Conservation (phyloP, 805 yeast species). For the Zygosaccharomyces lentus region DNA sequence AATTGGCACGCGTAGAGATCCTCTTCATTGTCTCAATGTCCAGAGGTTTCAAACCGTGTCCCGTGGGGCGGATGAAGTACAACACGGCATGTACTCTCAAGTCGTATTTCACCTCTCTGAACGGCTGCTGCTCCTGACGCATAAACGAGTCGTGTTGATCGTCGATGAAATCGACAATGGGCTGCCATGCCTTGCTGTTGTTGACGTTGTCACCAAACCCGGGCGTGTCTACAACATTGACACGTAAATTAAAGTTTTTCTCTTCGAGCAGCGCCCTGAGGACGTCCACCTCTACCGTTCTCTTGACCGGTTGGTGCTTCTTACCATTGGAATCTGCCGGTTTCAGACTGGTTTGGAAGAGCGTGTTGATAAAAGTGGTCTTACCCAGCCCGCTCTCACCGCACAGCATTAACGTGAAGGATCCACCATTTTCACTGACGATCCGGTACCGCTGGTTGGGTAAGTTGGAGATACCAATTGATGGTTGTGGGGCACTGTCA, state of each 20-base stretch:
- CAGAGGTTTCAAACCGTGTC: conserved; percentile 79
- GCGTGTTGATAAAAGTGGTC: conserved; percentile 83
- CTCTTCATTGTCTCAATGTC: conserved; percentile 88
- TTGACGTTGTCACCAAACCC: conserved; percentile 91
- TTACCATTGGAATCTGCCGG: conserved; percentile 40
- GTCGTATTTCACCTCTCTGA: conserved; percentile 61
- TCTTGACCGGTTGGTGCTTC: conserved; percentile 49
- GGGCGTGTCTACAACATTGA: conserved; percentile 86
- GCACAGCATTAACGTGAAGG: conserved; percentile 76
- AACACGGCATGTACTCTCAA: conserved; percentile 86
- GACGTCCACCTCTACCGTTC: conserved; percentile 75
- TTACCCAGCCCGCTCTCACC: conserved; percentile 93
- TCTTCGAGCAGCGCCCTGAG: conserved; percentile 80
- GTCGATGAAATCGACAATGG: conserved; percentile 82
- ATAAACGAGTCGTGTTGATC: conserved; percentile 84
- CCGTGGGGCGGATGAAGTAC: conserved; percentile 88
- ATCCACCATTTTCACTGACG: conserved; percentile 69
- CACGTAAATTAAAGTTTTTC: conserved; percentile 68
- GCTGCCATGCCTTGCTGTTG: conserved; percentile 81
- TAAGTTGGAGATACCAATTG: conserved; percentile 62
- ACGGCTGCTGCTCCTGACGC: conserved; percentile 93
- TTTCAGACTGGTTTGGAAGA: conserved; percentile 71
- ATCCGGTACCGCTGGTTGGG: conserved; percentile 77
- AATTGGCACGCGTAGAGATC: conserved; percentile 71
- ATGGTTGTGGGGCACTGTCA: conserved; percentile 7